These are phyloP conservation scores for Xerocomellus intermedius DNA, from an alignment of 768 basidiomycete species.

Conservation along the genomic window DNA sequence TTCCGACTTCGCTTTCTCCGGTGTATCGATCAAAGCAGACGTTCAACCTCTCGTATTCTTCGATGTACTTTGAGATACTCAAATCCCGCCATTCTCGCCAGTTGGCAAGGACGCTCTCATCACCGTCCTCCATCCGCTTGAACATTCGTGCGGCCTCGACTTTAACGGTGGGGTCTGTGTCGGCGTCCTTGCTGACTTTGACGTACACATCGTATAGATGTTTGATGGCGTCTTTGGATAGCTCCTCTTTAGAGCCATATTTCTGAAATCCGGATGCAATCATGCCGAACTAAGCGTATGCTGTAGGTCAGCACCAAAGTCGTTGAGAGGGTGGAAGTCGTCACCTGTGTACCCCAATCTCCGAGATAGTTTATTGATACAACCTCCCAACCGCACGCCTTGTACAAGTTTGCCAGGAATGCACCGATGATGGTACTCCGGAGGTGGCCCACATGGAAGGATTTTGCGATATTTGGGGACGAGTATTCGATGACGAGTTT, in stretches of 20 bases:
- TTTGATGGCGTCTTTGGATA: slow-evolving; percentile 88
- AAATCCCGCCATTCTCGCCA: slow-evolving; percentile 94
- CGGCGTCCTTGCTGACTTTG: slow-evolving; percentile 86
- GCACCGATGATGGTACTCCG: slow-evolving; percentile 99
- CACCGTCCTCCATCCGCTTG: slow-evolving; percentile 93
- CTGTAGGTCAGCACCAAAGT: background rate
- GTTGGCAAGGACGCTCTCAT: slow-evolving; percentile 76
- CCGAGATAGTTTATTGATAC: slow-evolving; percentile 90
- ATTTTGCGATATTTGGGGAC: slow-evolving; percentile 96
- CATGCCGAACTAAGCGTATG: slow-evolving; percentile 63
- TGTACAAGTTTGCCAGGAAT: slow-evolving; percentile 88
- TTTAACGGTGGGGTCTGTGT: slow-evolving; percentile 68
- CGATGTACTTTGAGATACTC: slow-evolving; percentile 84
- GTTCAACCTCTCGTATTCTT: slow-evolving; percentile 87
- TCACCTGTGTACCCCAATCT: slow-evolving; percentile 97
- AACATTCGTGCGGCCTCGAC: slow-evolving; percentile 82
- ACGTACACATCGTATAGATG: slow-evolving; percentile 95
- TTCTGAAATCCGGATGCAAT: slow-evolving; percentile 90
- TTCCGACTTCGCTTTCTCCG: slow-evolving; percentile 82
- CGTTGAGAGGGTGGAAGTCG: too few relatives aligned
- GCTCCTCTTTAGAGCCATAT: slow-evolving; percentile 82
- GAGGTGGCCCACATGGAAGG: slow-evolving; percentile 96
- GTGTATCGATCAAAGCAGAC: slow-evolving; percentile 90
- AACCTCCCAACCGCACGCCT: slow-evolving; percentile 92
- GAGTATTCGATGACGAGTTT: slow-evolving; percentile 89